Evolutionary conservation across 2,329 filamentous ascomycete species (phyloP).

Genomic region (Rhinocladiella similis): DNA sequence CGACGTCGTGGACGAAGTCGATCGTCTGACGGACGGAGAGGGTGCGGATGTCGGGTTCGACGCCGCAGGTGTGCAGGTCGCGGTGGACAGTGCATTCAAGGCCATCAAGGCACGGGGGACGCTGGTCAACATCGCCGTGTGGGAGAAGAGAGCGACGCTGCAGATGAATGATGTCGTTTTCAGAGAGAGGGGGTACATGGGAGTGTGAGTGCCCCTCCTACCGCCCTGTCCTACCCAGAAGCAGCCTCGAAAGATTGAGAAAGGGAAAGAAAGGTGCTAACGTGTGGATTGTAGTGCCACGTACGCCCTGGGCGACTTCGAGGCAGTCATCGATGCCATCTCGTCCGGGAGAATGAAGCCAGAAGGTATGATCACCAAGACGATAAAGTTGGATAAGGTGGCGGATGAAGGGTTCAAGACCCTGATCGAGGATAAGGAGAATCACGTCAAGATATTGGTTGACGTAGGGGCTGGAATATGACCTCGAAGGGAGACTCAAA

Average conservation of each 20-base stretch:
- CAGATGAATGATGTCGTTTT: constrained; percentile 54
- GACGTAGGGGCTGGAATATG: constrained; percentile 23
- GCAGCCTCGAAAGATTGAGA: too few relatives aligned
- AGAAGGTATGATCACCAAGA: constrained; percentile 33
- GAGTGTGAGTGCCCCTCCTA: constrained; percentile 34
- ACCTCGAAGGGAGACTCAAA: neutral
- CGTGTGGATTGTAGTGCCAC: constrained; percentile 38
- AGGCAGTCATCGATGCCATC: constrained; percentile 48
- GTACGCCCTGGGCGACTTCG: constrained; percentile 54
- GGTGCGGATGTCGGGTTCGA: constrained; percentile 55
- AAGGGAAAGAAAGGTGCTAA: too few relatives aligned
- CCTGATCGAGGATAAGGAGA: constrained; percentile 36
- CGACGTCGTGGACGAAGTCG: constrained; percentile 45
- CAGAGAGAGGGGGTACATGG: constrained; percentile 54
- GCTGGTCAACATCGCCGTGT: constrained; percentile 57
- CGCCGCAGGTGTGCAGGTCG: constrained; percentile 54
- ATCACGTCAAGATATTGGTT: constrained; percentile 41
- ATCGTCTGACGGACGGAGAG: constrained; percentile 36
- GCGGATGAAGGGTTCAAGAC: constrained; percentile 35
- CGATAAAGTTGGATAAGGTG: constrained; percentile 32
- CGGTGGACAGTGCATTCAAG: constrained; percentile 50
- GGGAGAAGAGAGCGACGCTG: constrained; percentile 54
- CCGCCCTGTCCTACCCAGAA: too few relatives aligned
- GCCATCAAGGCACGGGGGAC: constrained; percentile 52
- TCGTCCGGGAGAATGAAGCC: constrained; percentile 32